Base-by-base conservation (phyloP, 305 asterid species). In the Petunia hybrid region DNA sequence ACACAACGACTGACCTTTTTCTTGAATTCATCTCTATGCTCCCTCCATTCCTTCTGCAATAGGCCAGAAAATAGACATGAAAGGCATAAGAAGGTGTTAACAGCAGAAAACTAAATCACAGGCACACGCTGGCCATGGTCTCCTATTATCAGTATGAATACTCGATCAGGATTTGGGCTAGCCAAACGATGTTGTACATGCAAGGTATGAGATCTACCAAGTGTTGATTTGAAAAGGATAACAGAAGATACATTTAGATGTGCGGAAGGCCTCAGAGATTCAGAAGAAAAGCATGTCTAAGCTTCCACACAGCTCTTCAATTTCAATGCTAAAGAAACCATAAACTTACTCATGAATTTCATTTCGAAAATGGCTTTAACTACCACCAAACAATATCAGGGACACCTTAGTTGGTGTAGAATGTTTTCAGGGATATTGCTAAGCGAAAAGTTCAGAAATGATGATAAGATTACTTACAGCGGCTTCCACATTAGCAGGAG, bases 401-500 rank as follows among this genome's bases (percentile, higher is more conserved):
- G n/a, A 53, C 57, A 10, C 5, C 4, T 53, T 53, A 53, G 57
- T 53, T 53, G 5, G 14, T 10, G 57, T 53, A 10, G 57, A 51
- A 1, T 8, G 35, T 57, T 5, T 57, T 3, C 8, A 57, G 4
- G 63, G 35, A n/a, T 57, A n/a, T 57, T 5, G 8, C 63, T 5
- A 57, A 57, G 35, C 8, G 14, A n/a, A 6, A 57, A 14, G 36
- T n/a, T 57, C 9, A 57, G 36, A 14, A 57, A 57, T 4, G 8
- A 13, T 53, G 8, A 53, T 22, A 22, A 22, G 31, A 22, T 22
- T 22, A 22, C 97, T 95, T 91, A 95, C 99, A 84, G 99, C 99
- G 81, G 99, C 98, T 90, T 95, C 99, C n/a, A 95, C 97, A 78
- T 95, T 95, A 16, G 99, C 99, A 56, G 99, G 99, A 3, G 99